A percentile compares a stretch with the other conserved stretches of the same genome.
Conservation (phyloP, 1,139 yeast genomes). For the Scheffersomyces segobiensis region DNA sequence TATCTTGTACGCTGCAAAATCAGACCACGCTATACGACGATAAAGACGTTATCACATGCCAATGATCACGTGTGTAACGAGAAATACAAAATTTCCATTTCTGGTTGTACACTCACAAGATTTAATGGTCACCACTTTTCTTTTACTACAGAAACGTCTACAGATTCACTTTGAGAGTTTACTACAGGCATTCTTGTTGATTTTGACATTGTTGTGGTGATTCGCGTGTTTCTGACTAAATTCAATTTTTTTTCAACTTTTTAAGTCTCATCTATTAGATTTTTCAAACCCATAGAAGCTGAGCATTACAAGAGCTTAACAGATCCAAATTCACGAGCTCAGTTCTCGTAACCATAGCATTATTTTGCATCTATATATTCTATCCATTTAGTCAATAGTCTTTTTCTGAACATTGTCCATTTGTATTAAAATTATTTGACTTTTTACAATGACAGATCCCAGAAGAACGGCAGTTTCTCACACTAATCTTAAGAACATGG, state of each 20-base stretch:
- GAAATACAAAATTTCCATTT: neutral
- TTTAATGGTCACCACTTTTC: neutral
- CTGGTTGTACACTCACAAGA: neutral
- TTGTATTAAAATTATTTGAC: neutral
- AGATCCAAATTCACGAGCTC: neutral
- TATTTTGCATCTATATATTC: too few relatives aligned
- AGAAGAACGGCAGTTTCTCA: slow-evolving; percentile 23
- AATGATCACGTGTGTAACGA: neutral
- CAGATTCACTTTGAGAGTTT: neutral
- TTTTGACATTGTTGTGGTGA: neutral
- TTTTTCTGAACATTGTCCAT: neutral
- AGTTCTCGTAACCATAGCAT: neutral
- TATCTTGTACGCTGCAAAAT: neutral
- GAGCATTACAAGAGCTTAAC: neutral
- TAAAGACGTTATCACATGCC: neutral
- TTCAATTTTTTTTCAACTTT: neutral
- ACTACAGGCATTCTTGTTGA: neutral
- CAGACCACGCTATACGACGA: neutral
- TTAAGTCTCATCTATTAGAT: neutral
- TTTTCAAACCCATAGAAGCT: neutral
- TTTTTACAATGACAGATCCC: slow-evolving; percentile 16
- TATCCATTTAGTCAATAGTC: neutral
- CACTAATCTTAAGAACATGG: slow-evolving; percentile 16
- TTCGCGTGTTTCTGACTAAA: neutral
- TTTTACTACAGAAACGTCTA: neutral